Percentiles rank a stretch among this genome's conserved stretches.
Evolutionary conservation across 2,329 filamentous ascomycete genomes (phyloP).

Genomic region (Xylaria sp.): DNA sequence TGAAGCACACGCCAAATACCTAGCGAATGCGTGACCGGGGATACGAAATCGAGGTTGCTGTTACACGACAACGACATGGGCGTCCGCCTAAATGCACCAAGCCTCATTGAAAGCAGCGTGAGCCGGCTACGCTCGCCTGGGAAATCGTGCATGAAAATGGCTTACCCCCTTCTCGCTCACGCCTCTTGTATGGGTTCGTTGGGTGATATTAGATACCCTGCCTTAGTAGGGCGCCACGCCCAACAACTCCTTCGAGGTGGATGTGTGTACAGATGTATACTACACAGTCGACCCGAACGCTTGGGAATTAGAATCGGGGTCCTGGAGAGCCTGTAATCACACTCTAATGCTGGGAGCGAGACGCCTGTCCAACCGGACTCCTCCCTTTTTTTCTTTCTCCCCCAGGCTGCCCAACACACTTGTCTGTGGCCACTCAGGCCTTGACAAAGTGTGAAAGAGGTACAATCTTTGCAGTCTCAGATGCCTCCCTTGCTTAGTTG

Average conservation of each 20-base stretch:
- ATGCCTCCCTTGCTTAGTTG: constrained; percentile 32
- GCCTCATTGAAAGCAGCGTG: constrained; percentile 26
- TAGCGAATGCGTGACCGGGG: constrained; percentile 1
- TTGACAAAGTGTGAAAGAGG: constrained; percentile 22
- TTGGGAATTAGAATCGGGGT: constrained; percentile 31
- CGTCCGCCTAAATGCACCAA: constrained; percentile 16
- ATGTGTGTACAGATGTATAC: constrained; percentile 26
- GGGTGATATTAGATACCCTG: constrained; percentile 26
- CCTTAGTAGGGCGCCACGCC: constrained; percentile 26
- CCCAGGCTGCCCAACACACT: constrained; percentile 21
- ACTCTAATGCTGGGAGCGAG: constrained; percentile 18
- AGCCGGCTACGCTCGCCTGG: constrained; percentile 31
- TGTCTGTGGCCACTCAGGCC: constrained; percentile 5
- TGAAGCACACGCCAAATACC: constrained; percentile 15
- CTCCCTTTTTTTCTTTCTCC: constrained; percentile 13
- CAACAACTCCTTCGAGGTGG: constrained; percentile 20
- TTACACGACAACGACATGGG: constrained; percentile 34
- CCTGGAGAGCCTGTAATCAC: constrained; percentile 24
- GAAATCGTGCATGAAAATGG: constrained; percentile 25
- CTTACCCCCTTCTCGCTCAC: constrained; percentile 16
- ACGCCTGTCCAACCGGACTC: constrained; percentile 31
- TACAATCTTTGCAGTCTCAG: constrained; percentile 25
- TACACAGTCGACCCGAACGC: constrained; percentile 32
- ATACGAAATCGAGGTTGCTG: constrained; percentile 24
- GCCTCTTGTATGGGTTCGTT: constrained; percentile 19